Evolutionary conservation across 805 yeast genomes (phyloP).

Genomic region (Starmera quercuum): DNA sequence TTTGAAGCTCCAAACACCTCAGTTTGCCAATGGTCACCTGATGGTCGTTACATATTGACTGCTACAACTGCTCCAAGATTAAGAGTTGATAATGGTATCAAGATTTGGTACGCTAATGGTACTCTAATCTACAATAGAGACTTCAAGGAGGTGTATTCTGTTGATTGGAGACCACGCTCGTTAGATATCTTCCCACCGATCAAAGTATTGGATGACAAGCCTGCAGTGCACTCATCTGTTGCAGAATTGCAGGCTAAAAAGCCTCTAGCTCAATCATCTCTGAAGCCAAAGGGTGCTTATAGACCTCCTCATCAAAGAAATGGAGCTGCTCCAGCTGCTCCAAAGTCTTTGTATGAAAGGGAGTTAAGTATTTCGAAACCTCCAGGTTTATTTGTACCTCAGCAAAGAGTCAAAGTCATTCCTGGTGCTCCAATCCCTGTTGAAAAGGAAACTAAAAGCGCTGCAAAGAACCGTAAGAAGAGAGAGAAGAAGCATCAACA

Average conservation of each 20-base stretch:
- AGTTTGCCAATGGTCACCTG: conserved; percentile 98
- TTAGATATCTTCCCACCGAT: conserved; percentile 24
- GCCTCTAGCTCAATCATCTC: conserved; percentile 25
- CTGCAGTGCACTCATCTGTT: conserved; percentile 68
- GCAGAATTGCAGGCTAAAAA: conserved; percentile 38
- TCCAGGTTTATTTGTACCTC: conserved; percentile 18
- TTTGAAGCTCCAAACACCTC: conserved; percentile 92
- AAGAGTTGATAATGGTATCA: conserved; percentile 92
- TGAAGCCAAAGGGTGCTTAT: conserved; percentile 81
- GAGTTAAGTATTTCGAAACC: conserved; percentile 31
- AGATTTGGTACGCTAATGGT: conserved; percentile 90
- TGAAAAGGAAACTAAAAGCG: conserved; percentile 48
- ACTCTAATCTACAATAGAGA: conserved; percentile 71
- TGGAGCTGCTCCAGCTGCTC: conserved; percentile 23
- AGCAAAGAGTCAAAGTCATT: conserved; percentile 34
- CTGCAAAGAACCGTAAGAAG: conserved; percentile 71
- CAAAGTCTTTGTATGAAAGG: conserved; percentile 50
- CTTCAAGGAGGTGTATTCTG: conserved; percentile 71
- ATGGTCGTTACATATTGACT: conserved; percentile 86
- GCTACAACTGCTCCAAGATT: conserved; percentile 97
- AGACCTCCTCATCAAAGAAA: conserved; percentile 93
- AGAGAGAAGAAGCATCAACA: conserved; percentile 50
- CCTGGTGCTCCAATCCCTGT: conserved; percentile 51
- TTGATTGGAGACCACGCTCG: conserved; percentile 71
- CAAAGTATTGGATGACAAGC: conserved; percentile 40